Conservation (phyloP, 2,329 filamentous ascomycete genomes). For the Claviceps capensis region DNA sequence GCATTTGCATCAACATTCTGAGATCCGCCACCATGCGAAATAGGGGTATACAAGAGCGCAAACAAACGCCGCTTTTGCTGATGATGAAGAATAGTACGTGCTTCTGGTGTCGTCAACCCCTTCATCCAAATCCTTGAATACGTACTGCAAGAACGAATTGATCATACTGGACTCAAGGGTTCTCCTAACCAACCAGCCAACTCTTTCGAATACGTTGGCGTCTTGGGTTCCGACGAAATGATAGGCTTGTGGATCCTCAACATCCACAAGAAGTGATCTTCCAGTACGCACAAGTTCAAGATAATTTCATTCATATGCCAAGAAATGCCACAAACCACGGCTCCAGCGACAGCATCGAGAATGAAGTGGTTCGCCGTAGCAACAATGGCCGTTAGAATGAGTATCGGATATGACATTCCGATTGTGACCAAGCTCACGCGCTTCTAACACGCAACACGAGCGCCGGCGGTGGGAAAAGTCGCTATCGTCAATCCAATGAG, state of each 20-base stretch:
- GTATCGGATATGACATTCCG: slow-evolving; percentile 49
- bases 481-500: slow-evolving; percentile 58
- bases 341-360: slow-evolving; percentile 56
- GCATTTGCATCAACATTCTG: neutral
- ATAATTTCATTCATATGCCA: slow-evolving; percentile 43
- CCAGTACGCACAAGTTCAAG: slow-evolving; percentile 49
- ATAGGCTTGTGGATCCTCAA: slow-evolving; percentile 52
- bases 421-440: slow-evolving; percentile 29
- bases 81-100: neutral
- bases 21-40: neutral
- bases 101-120: neutral
- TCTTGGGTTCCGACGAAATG: slow-evolving; percentile 24
- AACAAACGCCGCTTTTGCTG: neutral
- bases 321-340: slow-evolving; percentile 48
- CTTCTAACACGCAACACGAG: slow-evolving; percentile 36
- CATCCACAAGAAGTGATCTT: slow-evolving; percentile 53
- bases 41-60: neutral
- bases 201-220: slow-evolving; percentile 20
- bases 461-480: slow-evolving; percentile 45
- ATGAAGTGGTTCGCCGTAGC: slow-evolving; percentile 63
- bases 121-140: neutral
- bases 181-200: slow-evolving; percentile 9
- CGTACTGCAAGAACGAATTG: neutral
- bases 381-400: slow-evolving; percentile 54
- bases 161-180: neutral